Base-by-base conservation (phyloP, 257 asterid species). In the Primulina eburnea region DNA sequence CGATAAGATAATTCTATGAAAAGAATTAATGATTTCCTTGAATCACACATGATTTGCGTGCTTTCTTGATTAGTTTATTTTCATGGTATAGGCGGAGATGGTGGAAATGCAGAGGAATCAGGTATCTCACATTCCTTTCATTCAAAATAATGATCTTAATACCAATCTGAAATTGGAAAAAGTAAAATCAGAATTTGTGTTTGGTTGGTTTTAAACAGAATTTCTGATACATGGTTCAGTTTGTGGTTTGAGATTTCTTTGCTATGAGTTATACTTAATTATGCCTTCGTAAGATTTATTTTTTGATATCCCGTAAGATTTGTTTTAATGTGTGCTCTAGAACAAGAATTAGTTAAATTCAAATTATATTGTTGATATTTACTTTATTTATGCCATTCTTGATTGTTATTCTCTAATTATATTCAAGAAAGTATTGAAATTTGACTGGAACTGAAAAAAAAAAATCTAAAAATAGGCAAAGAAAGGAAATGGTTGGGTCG, bases 21-120 rank as follows among this genome's bases (percentile, higher is more conserved):
- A 40, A 40, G 52, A 3, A 9, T 40, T 11, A 10, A 40, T 40
- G 4, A 40, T 11, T 10, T 40, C 52, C 4, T 2, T 17, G 11
- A 16, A 40, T 40, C 5, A 11, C 17, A 47, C 20, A 47, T 47
- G 55, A 16, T 47, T 2, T 47, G 18, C 14, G 57, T 50, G 57
- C 57, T 1, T 16, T 16, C 8, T 17, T 17, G 21, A 43, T 43
- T 43, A 14, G 10, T 40, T 17, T 60, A 64, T 62, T 70, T 76
- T 67, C 57, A 33, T 28, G 60, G 34, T 70, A 65, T 60, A 83
- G 87, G 85, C 38, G 30, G 82, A 76, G 70, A 70, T 80, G 53
- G 56, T 75, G 78, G 85, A 80, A 62, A 73, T 78, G 80, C 83
- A 80, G 66, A 83, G 77, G 80, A 76, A 80, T 56, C 82, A 80